Conservation (phyloP, 108 stramenopile genomes). For the Chaetoceros muelleri region DNA sequence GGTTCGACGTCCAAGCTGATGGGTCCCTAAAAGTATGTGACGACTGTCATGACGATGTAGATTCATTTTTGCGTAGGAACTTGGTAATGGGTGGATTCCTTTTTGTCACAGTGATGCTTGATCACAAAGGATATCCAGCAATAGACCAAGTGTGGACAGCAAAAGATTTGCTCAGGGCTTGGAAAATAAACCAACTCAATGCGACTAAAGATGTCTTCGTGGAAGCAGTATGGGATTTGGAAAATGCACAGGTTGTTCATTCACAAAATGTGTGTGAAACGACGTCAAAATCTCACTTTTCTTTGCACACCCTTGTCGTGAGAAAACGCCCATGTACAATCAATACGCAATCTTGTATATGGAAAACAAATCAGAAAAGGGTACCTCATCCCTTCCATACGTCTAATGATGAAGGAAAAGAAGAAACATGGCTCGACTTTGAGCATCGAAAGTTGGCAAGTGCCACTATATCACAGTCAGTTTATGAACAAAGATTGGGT, state of each 20-base stretch:
- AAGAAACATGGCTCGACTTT: neutral
- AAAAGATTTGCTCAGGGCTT: neutral
- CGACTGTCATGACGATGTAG: neutral
- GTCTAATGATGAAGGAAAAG: neutral
- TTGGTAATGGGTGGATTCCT: neutral
- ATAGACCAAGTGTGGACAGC: neutral
- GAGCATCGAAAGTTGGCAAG: neutral
- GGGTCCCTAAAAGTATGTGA: no score
- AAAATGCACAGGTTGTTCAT: neutral
- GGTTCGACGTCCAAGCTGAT: neutral
- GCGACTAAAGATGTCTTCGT: neutral
- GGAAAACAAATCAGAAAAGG: neutral
- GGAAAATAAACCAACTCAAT: neutral
- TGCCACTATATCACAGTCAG: neutral
- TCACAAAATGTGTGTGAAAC: neutral
- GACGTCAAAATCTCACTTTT: neutral
- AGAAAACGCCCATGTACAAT: neutral
- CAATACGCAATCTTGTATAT: neutral
- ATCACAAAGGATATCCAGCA: neutral
- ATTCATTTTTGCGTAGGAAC: neutral
- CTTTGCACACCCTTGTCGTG: neutral
- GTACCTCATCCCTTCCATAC: neutral
- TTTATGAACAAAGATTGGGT: neutral
- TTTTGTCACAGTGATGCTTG: neutral
- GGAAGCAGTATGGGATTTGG: neutral